phyloP scores from a whole-genome alignment of 345 rosid genomes.

The Mallotus nudiflorus region DNA sequence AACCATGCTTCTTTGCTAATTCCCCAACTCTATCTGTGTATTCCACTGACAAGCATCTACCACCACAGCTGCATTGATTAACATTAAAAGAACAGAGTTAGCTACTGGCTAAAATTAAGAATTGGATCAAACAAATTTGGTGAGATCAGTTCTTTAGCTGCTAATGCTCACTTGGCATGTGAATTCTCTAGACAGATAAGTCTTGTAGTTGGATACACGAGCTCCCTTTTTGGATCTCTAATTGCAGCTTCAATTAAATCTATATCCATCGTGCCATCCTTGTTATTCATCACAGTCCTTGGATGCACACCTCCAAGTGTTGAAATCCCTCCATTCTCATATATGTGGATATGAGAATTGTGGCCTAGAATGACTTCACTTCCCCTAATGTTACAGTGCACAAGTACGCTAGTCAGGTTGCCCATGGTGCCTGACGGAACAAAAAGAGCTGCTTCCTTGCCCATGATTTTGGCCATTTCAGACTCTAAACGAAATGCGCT shows the following conservation, averaged over 20 bases:
- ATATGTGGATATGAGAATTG: constrained; percentile 73
- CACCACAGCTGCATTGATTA: constrained; percentile 66
- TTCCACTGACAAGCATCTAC: constrained; percentile 71
- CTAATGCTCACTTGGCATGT: constrained; percentile 72
- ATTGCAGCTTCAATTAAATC: constrained; percentile 72
- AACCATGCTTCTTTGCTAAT: constrained; percentile 71
- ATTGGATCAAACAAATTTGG: no score
- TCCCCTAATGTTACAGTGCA: constrained; percentile 85
- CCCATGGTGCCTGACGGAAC: constrained; percentile 98
- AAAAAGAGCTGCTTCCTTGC: constrained; percentile 87
- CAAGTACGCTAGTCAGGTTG: constrained; percentile 86
- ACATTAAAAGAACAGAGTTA: neutral
- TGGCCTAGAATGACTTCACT: constrained; percentile 93
- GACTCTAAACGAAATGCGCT: constrained; percentile 60
- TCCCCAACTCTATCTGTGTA: constrained; percentile 74
- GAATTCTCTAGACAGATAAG: constrained; percentile 91
- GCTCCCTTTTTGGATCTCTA: constrained; percentile 65
- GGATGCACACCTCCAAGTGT: constrained; percentile 94
- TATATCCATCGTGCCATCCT: constrained; percentile 81
- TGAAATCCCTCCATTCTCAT: constrained; percentile 85
- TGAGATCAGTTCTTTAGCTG: no score
- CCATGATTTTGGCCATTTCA: constrained; percentile 65
- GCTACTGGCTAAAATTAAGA: no score
- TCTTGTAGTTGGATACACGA: constrained; percentile 78
- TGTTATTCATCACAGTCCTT: constrained; percentile 67